A percentile compares a stretch with the other conserved stretches of the same genome.
Evolutionary conservation across 1,284 basidiomycete genomes (phyloP).

Genomic region (Cryptococcus sp.): DNA sequence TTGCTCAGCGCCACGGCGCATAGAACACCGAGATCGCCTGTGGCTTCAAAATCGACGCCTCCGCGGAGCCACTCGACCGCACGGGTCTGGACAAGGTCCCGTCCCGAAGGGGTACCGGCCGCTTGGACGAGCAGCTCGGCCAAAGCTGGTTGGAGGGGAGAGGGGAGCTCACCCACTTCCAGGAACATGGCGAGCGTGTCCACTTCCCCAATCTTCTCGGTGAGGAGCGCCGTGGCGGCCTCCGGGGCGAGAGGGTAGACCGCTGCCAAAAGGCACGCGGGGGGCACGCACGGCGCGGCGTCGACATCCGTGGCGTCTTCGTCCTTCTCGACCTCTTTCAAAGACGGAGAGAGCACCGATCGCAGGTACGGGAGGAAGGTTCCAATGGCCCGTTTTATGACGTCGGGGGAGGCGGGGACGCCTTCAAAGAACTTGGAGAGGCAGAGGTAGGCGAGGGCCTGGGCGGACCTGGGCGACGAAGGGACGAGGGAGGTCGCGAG

Average conservation of each 20-base stretch:
- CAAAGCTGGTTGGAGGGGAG: conserved; percentile 51
- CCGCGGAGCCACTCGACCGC: conserved; percentile 29
- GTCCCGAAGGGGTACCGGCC: conserved; percentile 66
- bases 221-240: conserved; percentile 23
- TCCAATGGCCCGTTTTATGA: too few species aligned
- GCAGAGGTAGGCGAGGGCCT: conserved; percentile 26
- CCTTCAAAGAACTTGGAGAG: conserved; percentile 21
- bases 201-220: conserved; percentile 17
- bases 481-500: conserved; percentile 24
- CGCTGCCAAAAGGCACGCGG: conserved; percentile 25
- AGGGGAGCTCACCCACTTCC: conserved; percentile 43
- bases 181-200: conserved; percentile 35
- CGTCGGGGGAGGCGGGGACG: neutral
- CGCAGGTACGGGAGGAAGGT: neutral
- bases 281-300: conserved; percentile 17
- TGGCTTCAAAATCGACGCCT: conserved; percentile 45
- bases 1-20: conserved; percentile 75
- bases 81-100: conserved; percentile 59
- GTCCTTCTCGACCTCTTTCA: conserved; percentile 4
- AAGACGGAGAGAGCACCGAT: neutral
- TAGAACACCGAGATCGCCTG: conserved; percentile 56
- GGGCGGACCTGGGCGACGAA: conserved; percentile 11
- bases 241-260: conserved; percentile 31
- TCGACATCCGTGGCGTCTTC: conserved; percentile 6
- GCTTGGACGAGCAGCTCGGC: conserved; percentile 70